A percentile compares a stretch with the other conserved stretches of the same genome.
Evolutionary conservation across 257 asterid species (phyloP).

Genomic region (Avicennia marina): DNA sequence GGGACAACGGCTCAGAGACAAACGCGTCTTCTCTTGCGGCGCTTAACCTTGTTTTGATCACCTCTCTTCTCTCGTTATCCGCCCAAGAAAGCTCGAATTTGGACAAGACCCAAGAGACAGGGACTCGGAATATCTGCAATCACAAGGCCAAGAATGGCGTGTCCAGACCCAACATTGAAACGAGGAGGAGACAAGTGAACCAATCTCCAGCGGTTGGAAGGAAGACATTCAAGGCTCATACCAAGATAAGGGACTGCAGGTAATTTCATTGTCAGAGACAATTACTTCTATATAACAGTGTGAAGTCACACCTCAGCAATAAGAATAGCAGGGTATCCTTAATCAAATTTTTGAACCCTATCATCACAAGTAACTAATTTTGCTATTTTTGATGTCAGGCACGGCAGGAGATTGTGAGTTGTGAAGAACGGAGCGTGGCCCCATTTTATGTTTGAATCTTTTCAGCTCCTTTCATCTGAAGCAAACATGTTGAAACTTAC

Average conservation of each 20-base stretch:
- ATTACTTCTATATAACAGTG: no score
- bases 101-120: conserved; percentile 5
- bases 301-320: no score
- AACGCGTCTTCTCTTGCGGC: conserved; percentile 22
- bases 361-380: no score
- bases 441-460: no score
- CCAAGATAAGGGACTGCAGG: conserved; percentile 37
- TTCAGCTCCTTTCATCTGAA: no score
- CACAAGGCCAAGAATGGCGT: conserved; percentile 4
- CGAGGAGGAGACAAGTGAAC: conserved; percentile 12
- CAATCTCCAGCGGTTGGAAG: conserved; percentile 21
- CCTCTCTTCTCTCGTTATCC: conserved; percentile 35
- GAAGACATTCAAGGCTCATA: conserved; percentile 15
- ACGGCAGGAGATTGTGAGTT: conserved; percentile 29
- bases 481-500: no score
- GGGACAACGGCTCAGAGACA: background rate
- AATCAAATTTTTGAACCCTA: no score
- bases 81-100: conserved; percentile 15
- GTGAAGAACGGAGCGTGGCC: background rate
- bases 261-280: background rate
- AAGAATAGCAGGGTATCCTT: no score
- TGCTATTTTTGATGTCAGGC: conserved; percentile 18
- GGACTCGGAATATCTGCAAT: background rate
- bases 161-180: conserved; percentile 1
- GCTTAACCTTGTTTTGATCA: conserved; percentile 41